These are phyloP conservation scores for Yamagishiella unicocca DNA, from an alignment of 139 green algal genomes.

Conservation along the genomic window DNA sequence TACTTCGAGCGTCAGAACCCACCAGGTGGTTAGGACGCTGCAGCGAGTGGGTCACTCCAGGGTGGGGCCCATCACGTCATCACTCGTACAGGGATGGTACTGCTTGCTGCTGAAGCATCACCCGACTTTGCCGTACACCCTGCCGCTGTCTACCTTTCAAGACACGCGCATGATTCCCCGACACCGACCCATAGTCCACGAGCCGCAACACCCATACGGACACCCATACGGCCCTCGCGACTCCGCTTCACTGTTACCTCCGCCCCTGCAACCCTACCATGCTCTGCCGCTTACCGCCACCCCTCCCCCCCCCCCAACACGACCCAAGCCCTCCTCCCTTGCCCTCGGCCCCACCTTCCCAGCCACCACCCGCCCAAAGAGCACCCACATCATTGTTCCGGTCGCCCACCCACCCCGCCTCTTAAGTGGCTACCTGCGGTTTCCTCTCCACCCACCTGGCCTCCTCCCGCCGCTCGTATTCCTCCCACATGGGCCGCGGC, in stretches of 20 bases:
- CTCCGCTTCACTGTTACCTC: too few species aligned
- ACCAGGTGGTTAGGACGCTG: not conserved
- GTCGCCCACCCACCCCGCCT: not conserved
- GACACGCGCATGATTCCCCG: too few species aligned
- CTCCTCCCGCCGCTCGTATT: not conserved
- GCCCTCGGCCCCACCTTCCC: not conserved
- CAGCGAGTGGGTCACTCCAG: not conserved
- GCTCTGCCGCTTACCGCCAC: too few species aligned
- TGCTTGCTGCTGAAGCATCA: not conserved
- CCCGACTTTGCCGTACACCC: not conserved
- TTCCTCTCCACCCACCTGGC: not conserved
- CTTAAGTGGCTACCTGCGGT: not conserved
- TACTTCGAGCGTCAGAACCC: too few species aligned
- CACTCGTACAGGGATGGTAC: not conserved
- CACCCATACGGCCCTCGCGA: too few species aligned
- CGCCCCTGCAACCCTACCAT: too few species aligned
- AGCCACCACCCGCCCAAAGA: not conserved
- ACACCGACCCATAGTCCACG: too few species aligned
- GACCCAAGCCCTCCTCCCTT: not conserved
- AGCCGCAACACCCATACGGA: too few species aligned
- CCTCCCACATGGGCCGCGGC: constrained; percentile 10
- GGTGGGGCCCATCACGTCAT: not conserved
- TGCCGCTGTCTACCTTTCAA: too few species aligned
- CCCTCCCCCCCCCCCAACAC: too few species aligned
- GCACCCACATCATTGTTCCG: not conserved